Percentiles rank a stretch among this genome's conserved stretches.
Conservation (phyloP, 2,329 filamentous ascomycete species). For the Penicillium sp. region DNA sequence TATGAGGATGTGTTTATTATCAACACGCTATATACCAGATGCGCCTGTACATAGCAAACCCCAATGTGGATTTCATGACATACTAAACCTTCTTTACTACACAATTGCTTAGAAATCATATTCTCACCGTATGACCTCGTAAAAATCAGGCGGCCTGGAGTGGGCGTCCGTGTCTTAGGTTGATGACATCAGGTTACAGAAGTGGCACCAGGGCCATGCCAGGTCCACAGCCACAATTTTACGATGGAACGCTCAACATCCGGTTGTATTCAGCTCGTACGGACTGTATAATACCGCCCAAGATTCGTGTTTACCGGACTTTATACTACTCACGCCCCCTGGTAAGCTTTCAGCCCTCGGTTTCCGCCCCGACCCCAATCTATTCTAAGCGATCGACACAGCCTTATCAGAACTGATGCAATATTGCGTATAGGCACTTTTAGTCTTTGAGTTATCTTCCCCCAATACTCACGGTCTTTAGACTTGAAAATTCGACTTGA, state of each 20-base stretch:
- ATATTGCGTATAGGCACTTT: background rate
- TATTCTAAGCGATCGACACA: slow-evolving; percentile 1
- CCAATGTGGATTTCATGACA: background rate
- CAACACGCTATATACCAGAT: background rate
- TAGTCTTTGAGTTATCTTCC: background rate
- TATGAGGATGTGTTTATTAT: background rate
- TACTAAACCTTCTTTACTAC: background rate
- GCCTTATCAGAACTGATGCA: background rate
- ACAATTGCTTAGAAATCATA: background rate
- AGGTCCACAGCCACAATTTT: background rate
- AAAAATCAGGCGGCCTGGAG: background rate
- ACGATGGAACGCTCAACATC: background rate
- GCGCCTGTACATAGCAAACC: background rate
- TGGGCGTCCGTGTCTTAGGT: background rate
- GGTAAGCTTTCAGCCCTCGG: background rate
- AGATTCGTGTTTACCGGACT: background rate
- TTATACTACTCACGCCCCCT: background rate
- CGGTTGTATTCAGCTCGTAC: background rate
- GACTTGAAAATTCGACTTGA: background rate
- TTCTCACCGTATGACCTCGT: background rate
- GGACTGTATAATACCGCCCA: background rate
- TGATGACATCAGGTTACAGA: slow-evolving; percentile 2
- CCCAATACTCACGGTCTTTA: background rate
- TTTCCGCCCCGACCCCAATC: slow-evolving; percentile 2
- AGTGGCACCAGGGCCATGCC: background rate